These are phyloP conservation scores for Aspergillus floridensis DNA, from an alignment of 2,329 filamentous ascomycete genomes.

Conservation along the genomic window DNA sequence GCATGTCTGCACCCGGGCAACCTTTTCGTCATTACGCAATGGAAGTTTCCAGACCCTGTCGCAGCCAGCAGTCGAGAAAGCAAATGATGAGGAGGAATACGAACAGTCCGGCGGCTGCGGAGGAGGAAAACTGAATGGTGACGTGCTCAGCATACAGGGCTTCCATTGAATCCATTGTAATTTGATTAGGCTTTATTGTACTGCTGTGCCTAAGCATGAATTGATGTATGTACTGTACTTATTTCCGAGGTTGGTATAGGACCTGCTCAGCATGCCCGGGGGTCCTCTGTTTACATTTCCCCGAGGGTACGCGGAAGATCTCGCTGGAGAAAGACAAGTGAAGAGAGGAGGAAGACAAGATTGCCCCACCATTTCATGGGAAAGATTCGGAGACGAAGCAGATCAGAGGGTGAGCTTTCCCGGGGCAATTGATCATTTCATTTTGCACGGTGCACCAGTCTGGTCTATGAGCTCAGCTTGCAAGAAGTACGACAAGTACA, in stretches of 20 bases:
- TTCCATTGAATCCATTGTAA: too few relatives aligned
- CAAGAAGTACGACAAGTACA: slow-evolving; percentile 12
- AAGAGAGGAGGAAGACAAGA: slow-evolving; percentile 24
- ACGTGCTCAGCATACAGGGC: too few relatives aligned
- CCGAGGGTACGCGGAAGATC: slow-evolving; percentile 40
- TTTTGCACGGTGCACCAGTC: too few relatives aligned
- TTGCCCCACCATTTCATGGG: slow-evolving; percentile 38
- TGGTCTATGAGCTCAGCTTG: neutral
- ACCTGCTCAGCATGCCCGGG: neutral
- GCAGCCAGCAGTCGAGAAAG: neutral
- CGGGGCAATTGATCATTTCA: slow-evolving; percentile 16
- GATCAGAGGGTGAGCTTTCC: slow-evolving; percentile 28
- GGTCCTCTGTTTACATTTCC: slow-evolving; percentile 21
- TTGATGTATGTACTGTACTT: too few relatives aligned
- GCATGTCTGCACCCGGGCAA: neutral
- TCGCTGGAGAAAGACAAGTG: slow-evolving; percentile 28
- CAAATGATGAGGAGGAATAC: too few relatives aligned
- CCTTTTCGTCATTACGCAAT: slow-evolving; percentile 26
- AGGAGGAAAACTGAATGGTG: too few relatives aligned
- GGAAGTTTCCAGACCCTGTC: slow-evolving; percentile 14
- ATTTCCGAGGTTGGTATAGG: too few relatives aligned
- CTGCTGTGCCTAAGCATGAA: too few relatives aligned
- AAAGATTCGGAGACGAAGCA: slow-evolving; percentile 35
- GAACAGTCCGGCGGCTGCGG: too few relatives aligned
- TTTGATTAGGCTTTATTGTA: too few relatives aligned